Conservation (phyloP, 2,329 filamentous ascomycete species). For the Amauroascus niger region DNA sequence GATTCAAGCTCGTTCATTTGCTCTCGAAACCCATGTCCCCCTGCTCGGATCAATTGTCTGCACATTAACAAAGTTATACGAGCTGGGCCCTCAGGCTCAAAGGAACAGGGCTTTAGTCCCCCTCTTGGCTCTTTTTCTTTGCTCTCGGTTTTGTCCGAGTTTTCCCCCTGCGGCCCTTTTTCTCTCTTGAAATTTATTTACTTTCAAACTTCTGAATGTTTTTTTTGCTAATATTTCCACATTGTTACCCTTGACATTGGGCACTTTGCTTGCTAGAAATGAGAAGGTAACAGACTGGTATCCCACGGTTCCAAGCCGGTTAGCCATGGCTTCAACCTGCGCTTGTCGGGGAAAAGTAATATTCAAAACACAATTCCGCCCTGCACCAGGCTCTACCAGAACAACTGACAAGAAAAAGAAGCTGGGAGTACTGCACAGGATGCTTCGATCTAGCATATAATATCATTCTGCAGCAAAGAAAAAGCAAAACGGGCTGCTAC, state of each 20-base stretch:
- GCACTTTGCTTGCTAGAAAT: background rate
- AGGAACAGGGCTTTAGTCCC: background rate
- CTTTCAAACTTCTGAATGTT: background rate
- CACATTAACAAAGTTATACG: background rate
- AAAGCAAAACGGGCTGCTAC: background rate
- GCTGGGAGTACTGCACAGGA: background rate
- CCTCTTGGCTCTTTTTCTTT: background rate
- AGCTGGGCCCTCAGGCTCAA: background rate
- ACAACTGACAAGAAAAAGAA: too few relatives aligned
- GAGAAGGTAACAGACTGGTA: background rate
- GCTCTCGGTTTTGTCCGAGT: background rate
- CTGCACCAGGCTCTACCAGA: background rate
- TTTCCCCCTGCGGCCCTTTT: background rate
- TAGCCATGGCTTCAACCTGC: conserved; percentile 1
- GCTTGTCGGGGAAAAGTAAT: conserved; percentile 4
- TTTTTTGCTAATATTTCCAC: background rate
- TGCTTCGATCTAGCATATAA: conserved; percentile 1
- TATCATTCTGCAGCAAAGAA: background rate
- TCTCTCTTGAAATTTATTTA: background rate
- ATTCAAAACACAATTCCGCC: background rate
- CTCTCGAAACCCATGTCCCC: background rate
- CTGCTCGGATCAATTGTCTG: too few relatives aligned
- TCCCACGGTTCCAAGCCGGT: background rate
- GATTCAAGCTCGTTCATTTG: background rate
- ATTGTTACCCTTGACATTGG: conserved; percentile 6